phyloP scores from a whole-genome alignment of 225 moss, liverwort and hornwort species.

The Sphagnum contortum region DNA sequence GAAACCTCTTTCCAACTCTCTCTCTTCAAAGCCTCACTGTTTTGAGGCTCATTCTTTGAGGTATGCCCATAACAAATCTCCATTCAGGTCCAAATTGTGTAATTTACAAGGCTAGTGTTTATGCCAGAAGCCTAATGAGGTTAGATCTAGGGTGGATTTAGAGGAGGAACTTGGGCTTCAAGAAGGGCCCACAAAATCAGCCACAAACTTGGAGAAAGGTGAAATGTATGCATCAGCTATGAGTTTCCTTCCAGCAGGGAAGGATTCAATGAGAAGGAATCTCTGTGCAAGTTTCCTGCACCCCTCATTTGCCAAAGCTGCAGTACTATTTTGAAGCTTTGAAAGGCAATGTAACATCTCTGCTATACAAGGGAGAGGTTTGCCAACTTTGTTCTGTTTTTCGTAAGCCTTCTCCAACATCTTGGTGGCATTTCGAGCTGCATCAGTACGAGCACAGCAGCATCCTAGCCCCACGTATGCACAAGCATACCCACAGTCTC shows the following conservation, averaged over 20 bases:
- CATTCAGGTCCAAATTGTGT: no score
- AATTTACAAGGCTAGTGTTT: no score
- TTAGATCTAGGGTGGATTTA: no score
- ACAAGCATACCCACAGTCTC: constrained; percentile 15
- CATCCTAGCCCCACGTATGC: constrained; percentile 26
- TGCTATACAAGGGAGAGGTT: constrained; percentile 19
- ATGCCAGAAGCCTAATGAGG: no score
- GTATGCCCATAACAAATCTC: no score
- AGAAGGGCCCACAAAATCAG: no score
- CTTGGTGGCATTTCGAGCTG: constrained; percentile 11
- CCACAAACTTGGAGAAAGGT: no score
- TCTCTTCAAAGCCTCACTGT: no score
- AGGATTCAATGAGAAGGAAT: constrained; percentile 18
- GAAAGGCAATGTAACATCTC: constrained; percentile 18
- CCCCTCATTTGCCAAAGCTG: constrained; percentile 13
- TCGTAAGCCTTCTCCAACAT: constrained; percentile 19
- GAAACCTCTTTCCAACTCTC: no score
- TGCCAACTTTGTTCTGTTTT: constrained; percentile 15
- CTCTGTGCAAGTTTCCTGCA: constrained; percentile 7
- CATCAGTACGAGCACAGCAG: constrained; percentile 24
- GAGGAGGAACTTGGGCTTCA: no score
- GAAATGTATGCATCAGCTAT: constrained; percentile 13
- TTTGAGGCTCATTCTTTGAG: no score
- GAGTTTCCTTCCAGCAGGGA: constrained; percentile 26
- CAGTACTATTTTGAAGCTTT: background rate